Evolutionary conservation across 2,329 filamentous ascomycete species (phyloP).

Genomic region (Didymella sp.): DNA sequence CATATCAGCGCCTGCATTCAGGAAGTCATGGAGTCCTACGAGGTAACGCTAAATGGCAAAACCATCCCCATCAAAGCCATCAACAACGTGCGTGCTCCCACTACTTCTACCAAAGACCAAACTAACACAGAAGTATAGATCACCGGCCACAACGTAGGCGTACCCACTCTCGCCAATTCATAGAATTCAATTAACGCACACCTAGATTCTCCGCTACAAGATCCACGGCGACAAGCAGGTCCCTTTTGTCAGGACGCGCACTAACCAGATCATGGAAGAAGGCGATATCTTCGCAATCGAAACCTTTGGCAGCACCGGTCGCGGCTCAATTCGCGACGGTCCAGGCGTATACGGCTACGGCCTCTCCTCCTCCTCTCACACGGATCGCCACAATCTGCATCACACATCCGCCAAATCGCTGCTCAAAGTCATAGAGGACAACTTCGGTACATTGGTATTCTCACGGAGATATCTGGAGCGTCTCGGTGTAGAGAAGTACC

Average conservation of each 20-base stretch:
- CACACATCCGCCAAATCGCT: slow-evolving; percentile 82
- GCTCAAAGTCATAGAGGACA: slow-evolving; percentile 88
- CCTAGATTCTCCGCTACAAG: slow-evolving; percentile 76
- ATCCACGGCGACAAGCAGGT: slow-evolving; percentile 94
- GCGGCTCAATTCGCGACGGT: slow-evolving; percentile 82
- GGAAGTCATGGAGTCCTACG: slow-evolving; percentile 91
- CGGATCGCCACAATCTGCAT: slow-evolving; percentile 65
- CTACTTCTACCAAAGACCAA: too few relatives aligned
- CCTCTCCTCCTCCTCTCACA: not conserved
- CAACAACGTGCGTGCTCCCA: slow-evolving; percentile 60
- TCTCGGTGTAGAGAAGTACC: slow-evolving; percentile 87
- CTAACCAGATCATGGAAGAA: slow-evolving; percentile 95
- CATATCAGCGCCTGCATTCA: slow-evolving; percentile 86
- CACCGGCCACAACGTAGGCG: slow-evolving; percentile 74
- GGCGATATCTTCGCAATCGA: slow-evolving; percentile 94
- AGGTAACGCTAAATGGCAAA: slow-evolving; percentile 78
- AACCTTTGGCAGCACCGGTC: slow-evolving; percentile 92
- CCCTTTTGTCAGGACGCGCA: slow-evolving; percentile 84
- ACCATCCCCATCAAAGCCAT: slow-evolving; percentile 82
- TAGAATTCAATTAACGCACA: not conserved
- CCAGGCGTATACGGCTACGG: slow-evolving; percentile 70
- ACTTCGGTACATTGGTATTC: slow-evolving; percentile 90
- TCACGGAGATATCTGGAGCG: slow-evolving; percentile 88
- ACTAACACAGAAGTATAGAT: slow-evolving; percentile 51
- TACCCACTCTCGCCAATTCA: not conserved